These are phyloP conservation scores for Didymella pinodella DNA, from an alignment of 2,329 filamentous ascomycete genomes.

Conservation along the genomic window DNA sequence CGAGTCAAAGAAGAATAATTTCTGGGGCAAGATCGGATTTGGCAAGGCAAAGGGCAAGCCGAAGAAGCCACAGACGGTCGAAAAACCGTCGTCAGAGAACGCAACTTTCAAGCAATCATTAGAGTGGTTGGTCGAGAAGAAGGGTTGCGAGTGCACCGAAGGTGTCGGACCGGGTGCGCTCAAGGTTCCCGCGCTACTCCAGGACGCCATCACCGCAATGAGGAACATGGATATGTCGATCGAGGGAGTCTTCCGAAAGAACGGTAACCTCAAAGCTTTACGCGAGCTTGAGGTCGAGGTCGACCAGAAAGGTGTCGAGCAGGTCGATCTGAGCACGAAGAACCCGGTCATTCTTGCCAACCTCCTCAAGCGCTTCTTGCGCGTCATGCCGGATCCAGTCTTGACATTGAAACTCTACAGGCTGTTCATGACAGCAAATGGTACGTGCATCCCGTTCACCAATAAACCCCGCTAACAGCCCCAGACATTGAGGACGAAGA, in stretches of 20 bases:
- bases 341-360: slow-evolving; percentile 94
- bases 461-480: slow-evolving; percentile 24
- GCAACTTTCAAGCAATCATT: slow-evolving; percentile 91
- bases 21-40: slow-evolving; percentile 98
- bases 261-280: slow-evolving; percentile 95
- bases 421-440: slow-evolving; percentile 88
- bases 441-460: slow-evolving; percentile 52
- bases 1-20: slow-evolving; percentile 89
- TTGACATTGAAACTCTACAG: slow-evolving; percentile 94
- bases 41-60: slow-evolving; percentile 83
- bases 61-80: slow-evolving; percentile 69
- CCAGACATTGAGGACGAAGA: slow-evolving; percentile 79
- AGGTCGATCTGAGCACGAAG: slow-evolving; percentile 85
- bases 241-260: slow-evolving; percentile 98
- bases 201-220: slow-evolving; percentile 93
- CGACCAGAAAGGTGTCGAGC: slow-evolving; percentile 83
- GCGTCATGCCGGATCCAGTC: slow-evolving; percentile 91
- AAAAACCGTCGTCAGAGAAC: slow-evolving; percentile 62
- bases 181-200: slow-evolving; percentile 91
- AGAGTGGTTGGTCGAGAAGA: slow-evolving; percentile 87
- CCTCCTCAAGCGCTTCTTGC: slow-evolving; percentile 91
- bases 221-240: slow-evolving; percentile 99
- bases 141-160: slow-evolving; percentile 96
- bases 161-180: slow-evolving; percentile 91
- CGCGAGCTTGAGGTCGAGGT: slow-evolving; percentile 86